Evolutionary conservation across 1,284 basidiomycete species (phyloP), one percentile per base, ranked within the genome.

Genomic region (Golubevia pallescens): DNA sequence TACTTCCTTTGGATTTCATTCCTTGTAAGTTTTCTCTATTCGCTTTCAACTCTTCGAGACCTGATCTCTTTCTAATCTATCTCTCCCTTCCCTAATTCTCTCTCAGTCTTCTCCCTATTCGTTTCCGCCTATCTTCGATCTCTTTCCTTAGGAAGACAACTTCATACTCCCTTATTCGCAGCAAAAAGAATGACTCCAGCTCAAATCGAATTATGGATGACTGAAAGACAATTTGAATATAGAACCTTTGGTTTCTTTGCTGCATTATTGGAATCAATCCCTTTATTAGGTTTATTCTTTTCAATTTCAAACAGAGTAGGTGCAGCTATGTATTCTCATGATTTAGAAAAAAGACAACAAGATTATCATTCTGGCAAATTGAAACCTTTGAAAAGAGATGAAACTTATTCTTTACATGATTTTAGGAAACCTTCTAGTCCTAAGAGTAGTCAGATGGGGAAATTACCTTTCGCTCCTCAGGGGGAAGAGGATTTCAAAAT

Each of bases 311-410:
- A 85, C 65, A 76, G 75, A 2, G 81, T 85, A 63, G 83, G 83
- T 5, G 83, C 83, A 1, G 83, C 55, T 13, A 81, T 81, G 78
- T 83, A 80, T 73, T 79, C 81, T 1, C 80, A 82, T 66, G 83
- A 85, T 60, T 66, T 85, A 13, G 83, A 85, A 60, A 85, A 85
- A 62, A 69, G 81, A 3, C 82, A 85, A 64, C 77, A 80, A 52
- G 58, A 56, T 5, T 62, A 78, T 60, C 71, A 70, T 8, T 2
- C 38, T 5, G 75, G 75, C 23, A 59, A 69, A 60, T 10, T 73
- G 19, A 24, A 59, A 10, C 63, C 48, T 14, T 56, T 76, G 16
- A 24, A 14, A 6, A 21, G 21, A 21, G 42, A 62, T 2, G 62
- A 75, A 28, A 66, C 61, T 54, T 63, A 55, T 23, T 8, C 38